Evolutionary conservation across 345 rosid species (phyloP), one percentile per base, ranked within the genome.

Genomic region (Eutrema heterophyllum): DNA sequence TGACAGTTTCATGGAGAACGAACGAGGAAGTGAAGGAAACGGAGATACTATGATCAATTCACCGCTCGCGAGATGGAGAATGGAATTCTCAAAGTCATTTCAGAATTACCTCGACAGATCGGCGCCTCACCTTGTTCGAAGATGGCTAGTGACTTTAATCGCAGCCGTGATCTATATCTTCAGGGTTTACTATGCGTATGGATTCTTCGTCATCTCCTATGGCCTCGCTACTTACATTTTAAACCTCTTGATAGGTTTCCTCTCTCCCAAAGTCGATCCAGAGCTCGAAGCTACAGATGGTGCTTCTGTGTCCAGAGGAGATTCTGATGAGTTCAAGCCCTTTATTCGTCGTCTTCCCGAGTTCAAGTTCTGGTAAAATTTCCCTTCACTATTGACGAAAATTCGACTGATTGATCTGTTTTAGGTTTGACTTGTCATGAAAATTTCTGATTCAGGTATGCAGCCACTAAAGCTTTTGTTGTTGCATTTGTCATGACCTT

Each of bases 301-400:
- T 29, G 81, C 83, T 58, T 80, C 88, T 3, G 78, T 81, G 81
- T 84, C 87, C 4, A 79, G 76, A 11, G 78, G 64, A 62, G 85
- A 71, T 10, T 81, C 88, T 6, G 85, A 86, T 80, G 89, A 92
- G 56, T 89, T 84, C 73, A 88, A 80, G 83, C 96, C 96, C 26
- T 89, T 89, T 70, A 48, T 85, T 73, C 91, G 92, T 73, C 87
- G 94, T n/a, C 91, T 88, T 56, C 96, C 96, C 13, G 96, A 89
- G 79, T 89, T 89, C 53, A 89, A 84, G 67, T 88, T 89, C 79
- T 92, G 93, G 93, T 88, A 87, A 77, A 36, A 0, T 12, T 27
- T 36, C 49, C 26, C n/a, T 35, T 18, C 14, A 14, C n/a, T 18
- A 14, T 41, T 8, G n/a, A n/a, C 33, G 11, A 0, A 46, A 3